Conservation (phyloP, 2,329 filamentous ascomycete genomes). For the Knufia fluminis region DNA sequence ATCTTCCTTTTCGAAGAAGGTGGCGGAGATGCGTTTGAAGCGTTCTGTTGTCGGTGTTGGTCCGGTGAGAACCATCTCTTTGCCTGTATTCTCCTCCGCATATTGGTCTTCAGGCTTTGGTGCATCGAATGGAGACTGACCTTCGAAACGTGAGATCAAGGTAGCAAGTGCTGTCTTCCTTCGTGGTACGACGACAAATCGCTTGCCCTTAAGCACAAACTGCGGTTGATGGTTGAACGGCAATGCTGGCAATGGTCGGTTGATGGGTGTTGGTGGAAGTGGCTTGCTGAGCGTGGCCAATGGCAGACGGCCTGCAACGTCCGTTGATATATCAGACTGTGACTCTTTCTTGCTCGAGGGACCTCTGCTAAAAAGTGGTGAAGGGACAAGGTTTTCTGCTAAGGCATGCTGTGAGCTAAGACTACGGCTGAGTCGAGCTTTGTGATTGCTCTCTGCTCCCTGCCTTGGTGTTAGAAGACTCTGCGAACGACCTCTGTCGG, state of each 20-base stretch:
- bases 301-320: background rate
- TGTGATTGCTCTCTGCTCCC: slow-evolving; percentile 8
- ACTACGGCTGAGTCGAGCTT: slow-evolving; percentile 15
- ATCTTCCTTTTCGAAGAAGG: background rate
- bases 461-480: background rate
- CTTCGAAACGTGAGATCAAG: slow-evolving; percentile 20
- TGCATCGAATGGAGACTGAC: slow-evolving; percentile 11
- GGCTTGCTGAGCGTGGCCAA: background rate
- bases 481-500: background rate
- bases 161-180: slow-evolving; percentile 20
- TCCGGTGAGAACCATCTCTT: background rate
- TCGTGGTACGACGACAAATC: slow-evolving; percentile 14
- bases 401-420: slow-evolving; percentile 15
- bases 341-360: slow-evolving; percentile 10
- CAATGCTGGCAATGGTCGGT: slow-evolving; percentile 16
- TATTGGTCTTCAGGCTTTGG: background rate
- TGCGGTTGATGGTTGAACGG: slow-evolving; percentile 17
- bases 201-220: slow-evolving; percentile 15
- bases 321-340: background rate
- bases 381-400: slow-evolving; percentile 19
- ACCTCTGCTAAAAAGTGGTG: slow-evolving; percentile 20
- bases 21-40: slow-evolving; percentile 6
- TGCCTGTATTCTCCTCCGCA: too few species aligned
- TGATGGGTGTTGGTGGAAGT: slow-evolving; percentile 3
- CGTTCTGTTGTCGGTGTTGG: slow-evolving; percentile 5